These are phyloP conservation scores for Colletotrichum melonis DNA, from an alignment of 2,329 filamentous ascomycete genomes.

Conservation along the genomic window DNA sequence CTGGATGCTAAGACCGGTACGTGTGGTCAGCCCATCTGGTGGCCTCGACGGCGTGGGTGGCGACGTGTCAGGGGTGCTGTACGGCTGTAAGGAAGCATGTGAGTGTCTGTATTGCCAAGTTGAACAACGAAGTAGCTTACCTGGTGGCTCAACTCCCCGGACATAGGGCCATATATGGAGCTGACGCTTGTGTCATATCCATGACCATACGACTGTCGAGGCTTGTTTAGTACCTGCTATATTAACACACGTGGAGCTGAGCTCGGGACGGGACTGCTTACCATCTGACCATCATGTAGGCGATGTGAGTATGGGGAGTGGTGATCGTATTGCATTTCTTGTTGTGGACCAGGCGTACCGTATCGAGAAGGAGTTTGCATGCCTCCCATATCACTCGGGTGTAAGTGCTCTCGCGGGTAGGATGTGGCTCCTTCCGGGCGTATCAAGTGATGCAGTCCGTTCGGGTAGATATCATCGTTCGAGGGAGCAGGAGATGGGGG, in stretches of 20 bases:
- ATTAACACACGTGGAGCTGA: not conserved
- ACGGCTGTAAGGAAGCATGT: conserved; percentile 46
- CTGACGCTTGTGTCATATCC: conserved; percentile 25
- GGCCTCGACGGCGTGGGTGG: conserved; percentile 57
- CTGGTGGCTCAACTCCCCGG: conserved; percentile 33
- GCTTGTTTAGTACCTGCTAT: conserved; percentile 1
- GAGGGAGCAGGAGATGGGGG: conserved; percentile 60
- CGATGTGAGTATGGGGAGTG: conserved; percentile 44
- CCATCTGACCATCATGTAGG: conserved; percentile 31
- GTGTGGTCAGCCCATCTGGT: conserved; percentile 50
- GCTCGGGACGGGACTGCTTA: not conserved
- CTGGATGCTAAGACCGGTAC: conserved; percentile 48
- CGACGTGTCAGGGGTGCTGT: conserved; percentile 64
- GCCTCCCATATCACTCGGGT: conserved; percentile 44
- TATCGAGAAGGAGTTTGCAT: conserved; percentile 51
- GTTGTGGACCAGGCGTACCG: conserved; percentile 50
- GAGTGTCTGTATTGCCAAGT: not conserved
- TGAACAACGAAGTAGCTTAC: conserved; percentile 8
- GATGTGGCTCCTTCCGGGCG: conserved; percentile 53
- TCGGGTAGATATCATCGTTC: conserved; percentile 49
- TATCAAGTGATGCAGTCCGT: conserved; percentile 55
- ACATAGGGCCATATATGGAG: conserved; percentile 29
- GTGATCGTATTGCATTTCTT: conserved; percentile 42
- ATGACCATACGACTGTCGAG: conserved; percentile 20
- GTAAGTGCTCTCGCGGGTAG: conserved; percentile 41